These are phyloP conservation scores for Heliamphora exappendiculata DNA, from an alignment of 148 eudicot genomes.

Conservation along the genomic window DNA sequence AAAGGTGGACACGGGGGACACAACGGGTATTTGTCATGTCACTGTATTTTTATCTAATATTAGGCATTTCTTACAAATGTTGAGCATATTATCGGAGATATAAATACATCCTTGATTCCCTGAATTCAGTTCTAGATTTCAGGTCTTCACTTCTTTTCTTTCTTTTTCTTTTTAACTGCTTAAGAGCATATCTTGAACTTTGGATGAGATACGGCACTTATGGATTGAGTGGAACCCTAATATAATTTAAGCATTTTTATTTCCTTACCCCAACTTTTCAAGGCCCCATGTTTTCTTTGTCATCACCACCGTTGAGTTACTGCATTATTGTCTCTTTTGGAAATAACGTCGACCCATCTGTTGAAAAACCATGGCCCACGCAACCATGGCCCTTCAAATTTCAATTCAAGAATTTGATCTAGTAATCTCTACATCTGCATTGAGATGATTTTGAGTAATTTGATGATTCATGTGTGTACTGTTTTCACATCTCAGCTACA, in stretches of 20 bases:
- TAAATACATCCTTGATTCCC: background rate
- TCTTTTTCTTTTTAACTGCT: background rate
- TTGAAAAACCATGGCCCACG: background rate
- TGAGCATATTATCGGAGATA: background rate
- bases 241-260: background rate
- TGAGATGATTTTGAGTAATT: background rate
- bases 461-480: background rate
- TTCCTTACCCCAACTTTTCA: background rate
- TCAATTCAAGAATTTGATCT: background rate
- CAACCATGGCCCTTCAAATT: background rate
- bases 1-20: constrained; percentile 99
- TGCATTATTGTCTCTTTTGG: background rate
- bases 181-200: background rate
- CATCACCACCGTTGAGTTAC: background rate
- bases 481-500: background rate
- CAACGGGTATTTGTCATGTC: constrained; percentile 58
- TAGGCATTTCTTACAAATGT: background rate
- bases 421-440: background rate
- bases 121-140: background rate
- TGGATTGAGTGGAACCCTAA: background rate
- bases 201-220: background rate
- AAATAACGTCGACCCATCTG: background rate
- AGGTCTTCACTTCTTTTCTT: too few relatives aligned
- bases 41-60: background rate
- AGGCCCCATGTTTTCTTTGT: background rate